Conservation (phyloP, 169 alveolate species). For the Cryptosporidium viatorum region DNA sequence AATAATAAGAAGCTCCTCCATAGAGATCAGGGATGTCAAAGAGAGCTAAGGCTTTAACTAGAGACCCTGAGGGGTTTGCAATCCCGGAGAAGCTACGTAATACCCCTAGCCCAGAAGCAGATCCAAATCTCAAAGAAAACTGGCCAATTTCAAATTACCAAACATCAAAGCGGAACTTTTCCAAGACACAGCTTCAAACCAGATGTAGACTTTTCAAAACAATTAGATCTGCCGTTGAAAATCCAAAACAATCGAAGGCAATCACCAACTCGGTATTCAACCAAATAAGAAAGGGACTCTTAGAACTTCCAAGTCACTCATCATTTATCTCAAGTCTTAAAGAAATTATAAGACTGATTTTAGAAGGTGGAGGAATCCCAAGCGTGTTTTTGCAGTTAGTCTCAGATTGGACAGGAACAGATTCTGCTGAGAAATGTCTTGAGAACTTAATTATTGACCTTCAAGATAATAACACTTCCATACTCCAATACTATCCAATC, state of each 20-base stretch:
- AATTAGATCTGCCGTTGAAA: slow-evolving; percentile 40
- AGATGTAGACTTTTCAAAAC: slow-evolving; percentile 53
- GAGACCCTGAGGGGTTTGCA: slow-evolving; percentile 60
- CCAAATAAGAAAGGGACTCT: slow-evolving; percentile 33
- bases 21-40: slow-evolving; percentile 10
- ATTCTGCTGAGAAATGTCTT: slow-evolving; percentile 10
- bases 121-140: slow-evolving; percentile 8
- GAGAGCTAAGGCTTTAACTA: slow-evolving; percentile 25
- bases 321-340: slow-evolving; percentile 33
- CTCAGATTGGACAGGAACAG: not conserved
- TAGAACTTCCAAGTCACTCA: slow-evolving; percentile 9
- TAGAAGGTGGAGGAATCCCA: slow-evolving; percentile 69
- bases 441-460: slow-evolving; percentile 24
- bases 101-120: not conserved
- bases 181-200: slow-evolving; percentile 46
- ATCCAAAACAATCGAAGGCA: slow-evolving; percentile 25
- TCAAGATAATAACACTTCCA: slow-evolving; percentile 20
- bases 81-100: slow-evolving; percentile 50
- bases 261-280: slow-evolving; percentile 22
- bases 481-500: slow-evolving; percentile 59
- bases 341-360: slow-evolving; percentile 40
- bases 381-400: slow-evolving; percentile 30
- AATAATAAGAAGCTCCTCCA: not conserved
- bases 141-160: slow-evolving; percentile 28
- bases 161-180: slow-evolving; percentile 4